These are phyloP conservation scores for Phytophthora lateralis DNA, from an alignment of 352 stramenopile species.

Conservation along the genomic window DNA sequence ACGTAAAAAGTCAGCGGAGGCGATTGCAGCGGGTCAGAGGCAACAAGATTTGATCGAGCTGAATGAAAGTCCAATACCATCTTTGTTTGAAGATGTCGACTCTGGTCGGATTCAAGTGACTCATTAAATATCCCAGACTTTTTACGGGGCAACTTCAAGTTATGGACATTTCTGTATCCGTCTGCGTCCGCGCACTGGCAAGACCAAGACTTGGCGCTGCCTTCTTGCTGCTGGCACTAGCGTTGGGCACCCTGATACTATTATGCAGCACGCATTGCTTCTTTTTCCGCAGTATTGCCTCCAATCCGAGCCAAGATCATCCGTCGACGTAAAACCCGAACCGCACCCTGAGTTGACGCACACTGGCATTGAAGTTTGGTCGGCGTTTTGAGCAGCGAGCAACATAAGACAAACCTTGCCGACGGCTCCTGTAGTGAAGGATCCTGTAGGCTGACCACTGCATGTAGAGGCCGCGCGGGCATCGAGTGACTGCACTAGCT, in stretches of 20 bases:
- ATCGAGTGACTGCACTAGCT: not conserved
- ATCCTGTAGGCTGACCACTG: too few species aligned
- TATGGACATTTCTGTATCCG: not conserved
- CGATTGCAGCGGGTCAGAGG: constrained; percentile 7
- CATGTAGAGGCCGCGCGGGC: too few species aligned
- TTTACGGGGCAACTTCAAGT: constrained; percentile 33
- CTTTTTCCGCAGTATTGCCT: not conserved
- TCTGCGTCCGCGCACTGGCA: too few species aligned
- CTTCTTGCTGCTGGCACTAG: not conserved
- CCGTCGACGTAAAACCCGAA: not conserved
- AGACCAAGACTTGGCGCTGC: too few species aligned
- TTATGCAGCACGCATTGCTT: too few species aligned
- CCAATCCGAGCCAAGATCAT: not conserved
- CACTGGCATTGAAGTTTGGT: not conserved
- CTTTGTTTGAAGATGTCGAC: not conserved
- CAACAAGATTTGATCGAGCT: constrained; percentile 1
- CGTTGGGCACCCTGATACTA: too few species aligned
- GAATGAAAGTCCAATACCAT: not conserved
- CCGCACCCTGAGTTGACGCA: constrained; percentile 6
- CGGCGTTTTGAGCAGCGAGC: too few species aligned
- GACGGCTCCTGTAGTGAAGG: too few species aligned
- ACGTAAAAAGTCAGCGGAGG: constrained; percentile 30
- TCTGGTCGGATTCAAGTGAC: constrained; percentile 18
- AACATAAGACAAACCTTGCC: too few species aligned
- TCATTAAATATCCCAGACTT: constrained; percentile 6